A percentile compares a stretch with the other conserved stretches of the same genome.
Evolutionary conservation across 1,284 basidiomycete species (phyloP).

Genomic region (Moniliella sp.): DNA sequence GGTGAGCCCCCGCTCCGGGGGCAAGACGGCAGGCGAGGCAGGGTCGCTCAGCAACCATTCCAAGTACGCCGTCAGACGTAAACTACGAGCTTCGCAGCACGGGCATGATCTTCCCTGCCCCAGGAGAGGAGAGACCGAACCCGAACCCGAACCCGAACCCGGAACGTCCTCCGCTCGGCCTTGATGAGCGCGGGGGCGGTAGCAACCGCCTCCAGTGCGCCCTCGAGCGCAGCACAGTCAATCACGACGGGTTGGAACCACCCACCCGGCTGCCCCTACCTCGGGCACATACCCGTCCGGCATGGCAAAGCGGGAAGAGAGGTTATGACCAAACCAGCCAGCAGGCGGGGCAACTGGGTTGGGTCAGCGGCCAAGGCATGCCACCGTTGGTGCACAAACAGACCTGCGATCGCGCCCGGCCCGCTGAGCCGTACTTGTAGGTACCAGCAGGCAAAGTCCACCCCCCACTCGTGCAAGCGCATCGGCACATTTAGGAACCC

Average conservation of each 20-base stretch:
- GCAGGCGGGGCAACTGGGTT: slow-evolving; percentile 38
- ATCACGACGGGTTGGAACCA: slow-evolving; percentile 78
- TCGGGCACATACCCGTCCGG: slow-evolving; percentile 59
- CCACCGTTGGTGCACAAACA: slow-evolving; percentile 63
- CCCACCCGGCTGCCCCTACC: slow-evolving; percentile 74
- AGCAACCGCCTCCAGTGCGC: slow-evolving; percentile 18
- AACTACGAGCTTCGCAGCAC: slow-evolving; percentile 11
- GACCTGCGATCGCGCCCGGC: slow-evolving; percentile 79
- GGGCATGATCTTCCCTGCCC: slow-evolving; percentile 21
- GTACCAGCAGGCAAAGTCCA: slow-evolving; percentile 75
- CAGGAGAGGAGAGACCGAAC: no score
- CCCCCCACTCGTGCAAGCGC: slow-evolving; percentile 69
- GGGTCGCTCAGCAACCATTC: slow-evolving; percentile 16
- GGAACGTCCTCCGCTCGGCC: neutral
- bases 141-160: neutral
- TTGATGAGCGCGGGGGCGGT: slow-evolving; percentile 4
- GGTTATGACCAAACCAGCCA: slow-evolving; percentile 94
- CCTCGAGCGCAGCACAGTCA: slow-evolving; percentile 39
- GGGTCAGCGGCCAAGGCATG: slow-evolving; percentile 25
- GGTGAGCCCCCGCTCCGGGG: slow-evolving; percentile 6
- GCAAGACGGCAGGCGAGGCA: slow-evolving; percentile 12
- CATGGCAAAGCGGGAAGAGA: slow-evolving; percentile 72
- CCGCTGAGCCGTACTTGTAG: slow-evolving; percentile 87
- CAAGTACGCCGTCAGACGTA: slow-evolving; percentile 22
- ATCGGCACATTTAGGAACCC: slow-evolving; percentile 83